These are phyloP conservation scores for Diaporthe nobilis DNA, from an alignment of 2,329 filamentous ascomycete genomes.

Conservation along the genomic window DNA sequence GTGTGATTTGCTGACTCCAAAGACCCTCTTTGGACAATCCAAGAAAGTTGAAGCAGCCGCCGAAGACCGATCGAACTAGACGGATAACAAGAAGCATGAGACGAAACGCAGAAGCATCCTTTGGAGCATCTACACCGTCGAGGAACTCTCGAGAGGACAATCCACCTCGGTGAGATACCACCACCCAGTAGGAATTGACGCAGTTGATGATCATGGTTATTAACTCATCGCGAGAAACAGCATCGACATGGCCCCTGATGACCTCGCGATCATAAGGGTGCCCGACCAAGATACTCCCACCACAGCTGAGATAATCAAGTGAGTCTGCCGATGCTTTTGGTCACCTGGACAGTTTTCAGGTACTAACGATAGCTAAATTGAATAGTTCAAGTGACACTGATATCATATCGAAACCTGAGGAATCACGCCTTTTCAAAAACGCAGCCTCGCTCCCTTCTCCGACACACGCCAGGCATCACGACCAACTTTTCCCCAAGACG, in stretches of 20 bases:
- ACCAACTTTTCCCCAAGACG: too few relatives aligned
- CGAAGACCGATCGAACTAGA: neutral
- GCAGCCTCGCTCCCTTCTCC: neutral
- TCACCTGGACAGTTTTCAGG: neutral
- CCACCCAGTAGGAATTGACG: neutral
- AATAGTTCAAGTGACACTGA: conserved; percentile 24
- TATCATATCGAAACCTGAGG: neutral
- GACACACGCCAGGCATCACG: neutral
- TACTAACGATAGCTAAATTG: neutral
- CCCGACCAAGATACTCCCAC: conserved; percentile 14
- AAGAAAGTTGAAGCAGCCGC: neutral
- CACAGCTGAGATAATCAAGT: conserved; percentile 36
- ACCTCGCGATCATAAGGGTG: neutral
- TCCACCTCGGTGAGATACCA: neutral
- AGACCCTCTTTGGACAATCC: neutral
- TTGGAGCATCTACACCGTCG: neutral
- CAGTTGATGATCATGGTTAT: neutral
- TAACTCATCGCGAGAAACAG: neutral
- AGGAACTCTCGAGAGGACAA: neutral
- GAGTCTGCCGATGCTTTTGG: neutral
- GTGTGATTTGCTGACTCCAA: neutral
- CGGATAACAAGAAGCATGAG: neutral
- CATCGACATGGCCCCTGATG: neutral
- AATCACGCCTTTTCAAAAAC: too few relatives aligned
- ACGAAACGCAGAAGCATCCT: neutral